Percentiles rank a stretch among this genome's conserved stretches.
Conservation (phyloP, 805 yeast genomes). For the Yamadazyma nakazawae region DNA sequence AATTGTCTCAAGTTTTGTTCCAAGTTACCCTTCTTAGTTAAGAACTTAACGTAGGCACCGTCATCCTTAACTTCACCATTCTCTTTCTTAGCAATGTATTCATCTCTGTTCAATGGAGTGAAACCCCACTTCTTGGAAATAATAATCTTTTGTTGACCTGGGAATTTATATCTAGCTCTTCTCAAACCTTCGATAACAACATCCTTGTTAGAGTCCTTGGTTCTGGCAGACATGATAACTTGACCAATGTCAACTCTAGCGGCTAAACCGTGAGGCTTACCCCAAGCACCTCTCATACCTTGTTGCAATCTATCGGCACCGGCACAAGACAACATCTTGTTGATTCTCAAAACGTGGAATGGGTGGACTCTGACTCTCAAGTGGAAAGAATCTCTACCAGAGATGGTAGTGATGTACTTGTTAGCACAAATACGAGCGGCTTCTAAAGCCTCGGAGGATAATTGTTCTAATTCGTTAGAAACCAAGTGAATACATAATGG, state of each 20-base stretch:
- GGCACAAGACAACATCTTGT: conserved; percentile 99
- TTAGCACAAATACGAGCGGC: conserved; percentile 99
- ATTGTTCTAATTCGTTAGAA: conserved; percentile 98
- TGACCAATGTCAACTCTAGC: conserved; percentile 99
- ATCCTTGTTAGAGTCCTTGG: conserved; percentile 96
- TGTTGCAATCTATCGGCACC: conserved; percentile 99
- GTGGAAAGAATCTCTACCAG: conserved; percentile 99
- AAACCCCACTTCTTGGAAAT: conserved; percentile 99
- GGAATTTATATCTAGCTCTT: conserved; percentile 99
- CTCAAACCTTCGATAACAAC: conserved; percentile 98
- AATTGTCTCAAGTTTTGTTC: conserved; percentile 87
- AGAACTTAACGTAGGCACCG: conserved; percentile 99
- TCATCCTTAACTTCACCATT: conserved; percentile 99
- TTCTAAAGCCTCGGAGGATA: conserved; percentile 99
- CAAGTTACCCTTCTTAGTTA: conserved; percentile 93
- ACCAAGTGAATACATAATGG: conserved; percentile 99
- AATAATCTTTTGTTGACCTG: conserved; percentile 99
- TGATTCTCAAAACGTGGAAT: conserved; percentile 99
- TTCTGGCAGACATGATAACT: conserved; percentile 95
- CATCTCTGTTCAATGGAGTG: conserved; percentile 98
- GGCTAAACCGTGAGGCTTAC: conserved; percentile 99
- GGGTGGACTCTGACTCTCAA: conserved; percentile 99
- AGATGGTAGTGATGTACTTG: conserved; percentile 96
- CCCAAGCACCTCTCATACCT: conserved; percentile 99
- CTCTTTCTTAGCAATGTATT: conserved; percentile 89